A percentile compares a stretch with the other conserved stretches of the same genome.
phyloP scores from a whole-genome alignment of 169 alveolate species.

The Theileria orientalis region DNA sequence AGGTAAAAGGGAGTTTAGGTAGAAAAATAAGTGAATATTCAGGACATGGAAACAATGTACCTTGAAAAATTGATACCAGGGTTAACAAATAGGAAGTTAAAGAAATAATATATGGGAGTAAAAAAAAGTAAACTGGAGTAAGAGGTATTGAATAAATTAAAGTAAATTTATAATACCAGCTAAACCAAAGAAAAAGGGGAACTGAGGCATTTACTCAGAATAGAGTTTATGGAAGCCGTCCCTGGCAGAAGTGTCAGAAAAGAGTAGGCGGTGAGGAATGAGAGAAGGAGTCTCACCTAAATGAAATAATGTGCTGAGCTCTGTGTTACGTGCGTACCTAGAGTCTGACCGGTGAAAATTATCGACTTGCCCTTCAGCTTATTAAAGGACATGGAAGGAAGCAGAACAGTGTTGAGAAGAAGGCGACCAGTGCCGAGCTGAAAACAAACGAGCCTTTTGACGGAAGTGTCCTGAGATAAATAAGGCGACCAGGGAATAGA shows the following conservation, averaged over 20 bases:
- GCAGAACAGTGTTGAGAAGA: slow-evolving; percentile 67
- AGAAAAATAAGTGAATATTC: not conserved
- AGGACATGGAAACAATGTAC: slow-evolving; percentile 56
- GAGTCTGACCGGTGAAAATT: slow-evolving; percentile 56
- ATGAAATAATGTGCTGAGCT: not conserved
- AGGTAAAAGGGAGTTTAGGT: slow-evolving; percentile 22
- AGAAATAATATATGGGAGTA: no score
- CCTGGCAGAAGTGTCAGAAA: slow-evolving; percentile 38
- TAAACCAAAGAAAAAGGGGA: not conserved
- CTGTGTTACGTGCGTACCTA: slow-evolving; percentile 18
- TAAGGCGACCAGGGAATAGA: no score
- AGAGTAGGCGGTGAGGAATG: slow-evolving; percentile 51
- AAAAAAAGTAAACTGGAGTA: no score
- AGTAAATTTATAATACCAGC: not conserved
- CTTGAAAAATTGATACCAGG: slow-evolving; percentile 48
- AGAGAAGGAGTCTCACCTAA: slow-evolving; percentile 35
- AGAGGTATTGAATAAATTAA: no score
- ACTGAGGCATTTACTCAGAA: not conserved
- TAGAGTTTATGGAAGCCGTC: slow-evolving; percentile 40
- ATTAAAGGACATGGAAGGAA: slow-evolving; percentile 58
- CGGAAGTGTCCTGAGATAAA: slow-evolving; percentile 13
- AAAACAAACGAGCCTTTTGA: slow-evolving; percentile 60
- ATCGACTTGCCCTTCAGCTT: slow-evolving; percentile 49
- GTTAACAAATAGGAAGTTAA: slow-evolving; percentile 4
- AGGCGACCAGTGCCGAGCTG: slow-evolving; percentile 77